Evolutionary conservation across 192 early-diverging fungal genomes (phyloP).

Genomic region (Rhizoclosmatium globosum): DNA sequence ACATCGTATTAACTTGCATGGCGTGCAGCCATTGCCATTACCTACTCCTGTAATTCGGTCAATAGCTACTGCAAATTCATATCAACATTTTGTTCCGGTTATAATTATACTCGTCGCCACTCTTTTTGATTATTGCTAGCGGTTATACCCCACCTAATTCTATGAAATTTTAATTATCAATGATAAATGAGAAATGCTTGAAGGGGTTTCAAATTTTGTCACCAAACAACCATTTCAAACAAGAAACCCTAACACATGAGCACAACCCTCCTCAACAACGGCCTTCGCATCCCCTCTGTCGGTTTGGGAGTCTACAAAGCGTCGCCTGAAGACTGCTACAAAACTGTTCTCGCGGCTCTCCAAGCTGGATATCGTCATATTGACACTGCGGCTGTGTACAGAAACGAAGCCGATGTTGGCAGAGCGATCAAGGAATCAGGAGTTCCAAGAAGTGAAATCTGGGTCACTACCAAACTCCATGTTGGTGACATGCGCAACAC

Average conservation of each 20-base stretch:
- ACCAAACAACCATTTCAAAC: neutral
- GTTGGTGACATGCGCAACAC: slow-evolving; percentile 66
- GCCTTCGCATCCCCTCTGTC: slow-evolving; percentile 40
- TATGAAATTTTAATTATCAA: neutral
- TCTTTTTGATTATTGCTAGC: too few relatives aligned
- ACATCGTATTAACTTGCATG: too few relatives aligned
- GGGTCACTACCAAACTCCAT: slow-evolving; percentile 75
- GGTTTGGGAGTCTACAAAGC: slow-evolving; percentile 52
- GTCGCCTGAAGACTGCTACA: slow-evolving; percentile 14
- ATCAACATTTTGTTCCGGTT: too few relatives aligned
- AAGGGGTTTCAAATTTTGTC: neutral
- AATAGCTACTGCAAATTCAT: too few relatives aligned
- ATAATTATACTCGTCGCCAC: too few relatives aligned
- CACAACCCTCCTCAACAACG: slow-evolving; percentile 22
- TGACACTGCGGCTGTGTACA: slow-evolving; percentile 54
- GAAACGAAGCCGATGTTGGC: slow-evolving; percentile 38
- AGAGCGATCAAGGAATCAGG: slow-evolving; percentile 33
- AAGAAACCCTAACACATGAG: neutral
- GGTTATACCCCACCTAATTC: too few relatives aligned
- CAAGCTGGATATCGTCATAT: slow-evolving; percentile 51
- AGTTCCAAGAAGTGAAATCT: slow-evolving; percentile 51
- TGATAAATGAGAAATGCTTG: neutral
- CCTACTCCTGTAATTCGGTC: too few relatives aligned
- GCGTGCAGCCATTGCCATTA: too few relatives aligned
- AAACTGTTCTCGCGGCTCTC: slow-evolving; percentile 41